phyloP scores from a whole-genome alignment of 495 filamentous ascomycete genomes.

The Penicillium pulvis region DNA sequence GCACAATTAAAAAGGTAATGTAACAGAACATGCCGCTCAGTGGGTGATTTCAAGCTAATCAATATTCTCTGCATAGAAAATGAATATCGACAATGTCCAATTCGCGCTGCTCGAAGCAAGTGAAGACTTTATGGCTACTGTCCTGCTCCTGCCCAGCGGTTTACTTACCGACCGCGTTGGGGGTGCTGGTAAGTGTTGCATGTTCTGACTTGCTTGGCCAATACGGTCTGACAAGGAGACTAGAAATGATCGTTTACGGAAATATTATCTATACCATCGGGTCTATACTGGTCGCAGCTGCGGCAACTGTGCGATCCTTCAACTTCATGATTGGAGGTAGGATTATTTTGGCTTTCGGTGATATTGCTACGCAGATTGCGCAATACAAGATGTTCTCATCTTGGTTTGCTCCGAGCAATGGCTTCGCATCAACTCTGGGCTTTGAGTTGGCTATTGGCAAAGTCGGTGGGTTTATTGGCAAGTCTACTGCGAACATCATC shows the following conservation, averaged over 20 bases:
- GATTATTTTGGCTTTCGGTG: slow-evolving; percentile 41
- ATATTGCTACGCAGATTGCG: slow-evolving; percentile 49
- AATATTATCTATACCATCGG: slow-evolving; percentile 49
- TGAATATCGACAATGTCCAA: slow-evolving; percentile 44
- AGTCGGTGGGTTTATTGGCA: slow-evolving; percentile 41
- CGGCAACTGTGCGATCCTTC: slow-evolving; percentile 41
- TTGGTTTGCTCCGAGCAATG: slow-evolving; percentile 49
- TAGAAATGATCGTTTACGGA: slow-evolving; percentile 48
- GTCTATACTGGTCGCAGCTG: slow-evolving; percentile 48
- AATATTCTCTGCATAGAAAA: slow-evolving; percentile 21
- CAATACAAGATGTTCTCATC: slow-evolving; percentile 55
- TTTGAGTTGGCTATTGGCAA: slow-evolving; percentile 48
- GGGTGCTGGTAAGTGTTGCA: slow-evolving; percentile 37
- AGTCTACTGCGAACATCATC: slow-evolving; percentile 41
- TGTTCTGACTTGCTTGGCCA: not conserved
- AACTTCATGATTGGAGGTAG: slow-evolving; percentile 49
- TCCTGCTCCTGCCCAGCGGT: slow-evolving; percentile 45
- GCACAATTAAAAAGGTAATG: slow-evolving; percentile 45
- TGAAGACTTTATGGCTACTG: slow-evolving; percentile 50
- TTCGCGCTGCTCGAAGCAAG: slow-evolving; percentile 48
- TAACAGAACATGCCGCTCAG: not conserved
- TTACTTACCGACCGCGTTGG: slow-evolving; percentile 47
- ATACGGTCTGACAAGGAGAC: not conserved
- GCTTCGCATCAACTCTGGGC: slow-evolving; percentile 46
- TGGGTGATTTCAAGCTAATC: not conserved